Base-by-base conservation (phyloP, 2,329 filamentous ascomycete species). In the Talaromyces sp. region DNA sequence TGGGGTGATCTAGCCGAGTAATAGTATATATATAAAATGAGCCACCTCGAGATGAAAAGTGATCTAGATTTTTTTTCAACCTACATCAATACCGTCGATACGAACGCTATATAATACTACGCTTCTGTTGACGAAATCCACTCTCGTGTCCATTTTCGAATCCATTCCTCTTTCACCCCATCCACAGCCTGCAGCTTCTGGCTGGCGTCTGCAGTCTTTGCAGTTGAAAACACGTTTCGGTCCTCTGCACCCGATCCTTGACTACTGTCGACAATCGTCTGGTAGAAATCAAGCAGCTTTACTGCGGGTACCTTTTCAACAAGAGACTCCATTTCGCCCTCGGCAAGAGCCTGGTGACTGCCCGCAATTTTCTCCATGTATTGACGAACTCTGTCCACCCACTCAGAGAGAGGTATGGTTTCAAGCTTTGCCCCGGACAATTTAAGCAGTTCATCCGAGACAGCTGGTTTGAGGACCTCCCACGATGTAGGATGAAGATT, bases 1-100 rank as follows among this genome's bases (percentile, higher is more conserved):
- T 84, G 81, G 82, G 81, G 81, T 0, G 77, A 38, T 38, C 14
- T 38, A 8, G 14, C 17, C 14, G 35, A 38, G n/a, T 38, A 13
- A 38, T n/a, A n/a, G 35, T 38, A 9, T 38, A 9, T n/a, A 38
- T 38, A 8, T 38, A 38, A n/a, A n/a, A 38, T n/a, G 5, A 38
- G 35, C 6, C 17, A 38, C 14, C 35, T 38, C 14, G 17, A n/a
- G 1, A 38, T 38, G 1, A 38, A n/a, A 13, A 35, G 32, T 13
- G 32, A 35, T 35, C 11, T 14, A 14, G 32, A 35, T 35, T 35
- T 14, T 35, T 17, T 31, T 38, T n/a, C 14, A 38, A 8, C n/a
- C 6, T 38, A n/a, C 35, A 38, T n/a, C 35, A 38, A 13, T 46
- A 46, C 9, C 43, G n/a, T n/a, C n/a, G n/a, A 46, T 46, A 13